phyloP scores from a whole-genome alignment of 129 eudicot genomes.

The Chrysanthemum makinoi region DNA sequence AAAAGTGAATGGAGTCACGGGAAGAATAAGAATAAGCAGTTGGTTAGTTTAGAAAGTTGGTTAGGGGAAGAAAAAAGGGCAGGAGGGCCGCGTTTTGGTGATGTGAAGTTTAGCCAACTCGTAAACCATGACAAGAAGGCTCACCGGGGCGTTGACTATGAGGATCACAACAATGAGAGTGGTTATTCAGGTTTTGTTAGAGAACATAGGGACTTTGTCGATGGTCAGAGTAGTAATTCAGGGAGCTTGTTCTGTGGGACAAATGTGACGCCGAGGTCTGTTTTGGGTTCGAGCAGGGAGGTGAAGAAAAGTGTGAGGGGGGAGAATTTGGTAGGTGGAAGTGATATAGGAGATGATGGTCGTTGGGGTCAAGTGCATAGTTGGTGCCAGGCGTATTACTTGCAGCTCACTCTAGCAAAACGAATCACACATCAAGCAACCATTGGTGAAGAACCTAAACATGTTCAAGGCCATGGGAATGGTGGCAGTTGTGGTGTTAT shows the following conservation, averaged over 20 bases:
- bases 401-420: slow-evolving; percentile 65
- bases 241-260: too few relatives aligned
- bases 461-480: slow-evolving; percentile 27
- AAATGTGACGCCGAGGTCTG: too few relatives aligned
- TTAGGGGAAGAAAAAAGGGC: slow-evolving; percentile 39
- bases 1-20: background rate
- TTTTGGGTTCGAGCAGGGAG: too few relatives aligned
- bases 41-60: slow-evolving; percentile 54
- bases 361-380: slow-evolving; percentile 31
- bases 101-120: slow-evolving; percentile 37
- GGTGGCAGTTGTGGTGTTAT: slow-evolving; percentile 23
- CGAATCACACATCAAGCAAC: slow-evolving; percentile 46
- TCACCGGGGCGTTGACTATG: background rate
- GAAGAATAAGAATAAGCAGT: slow-evolving; percentile 32
- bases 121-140: slow-evolving; percentile 6
- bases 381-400: slow-evolving; percentile 48
- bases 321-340: slow-evolving; percentile 31
- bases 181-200: background rate
- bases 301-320: slow-evolving; percentile 4
- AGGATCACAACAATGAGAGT: slow-evolving; percentile 11
- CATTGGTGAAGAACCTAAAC: slow-evolving; percentile 39
- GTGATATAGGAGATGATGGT: too few relatives aligned
- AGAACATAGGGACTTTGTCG: too few relatives aligned
- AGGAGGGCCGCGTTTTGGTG: slow-evolving; percentile 13
- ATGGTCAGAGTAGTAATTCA: too few relatives aligned